Conservation (phyloP, 2,329 filamentous ascomycete genomes). For the Bipolaris cookei region DNA sequence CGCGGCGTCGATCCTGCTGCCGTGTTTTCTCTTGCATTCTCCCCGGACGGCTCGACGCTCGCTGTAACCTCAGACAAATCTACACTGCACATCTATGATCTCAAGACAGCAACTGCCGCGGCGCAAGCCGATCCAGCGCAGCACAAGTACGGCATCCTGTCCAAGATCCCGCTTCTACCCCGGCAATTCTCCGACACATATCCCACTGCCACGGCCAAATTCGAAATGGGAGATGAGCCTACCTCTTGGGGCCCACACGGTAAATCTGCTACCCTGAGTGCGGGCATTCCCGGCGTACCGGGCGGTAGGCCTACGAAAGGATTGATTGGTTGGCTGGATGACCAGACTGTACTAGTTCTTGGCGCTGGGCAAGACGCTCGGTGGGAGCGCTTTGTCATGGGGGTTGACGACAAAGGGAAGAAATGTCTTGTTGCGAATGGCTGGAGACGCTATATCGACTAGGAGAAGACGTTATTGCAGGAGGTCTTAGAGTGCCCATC, state of each 20-base stretch:
- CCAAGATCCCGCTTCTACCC: conserved; percentile 83
- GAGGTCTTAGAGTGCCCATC: not conserved
- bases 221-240: conserved; percentile 81
- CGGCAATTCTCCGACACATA: conserved; percentile 89
- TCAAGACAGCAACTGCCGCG: conserved; percentile 56
- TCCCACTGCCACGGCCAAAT: conserved; percentile 79
- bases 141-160: conserved; percentile 81
- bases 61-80: conserved; percentile 97
- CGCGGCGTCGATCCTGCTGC: conserved; percentile 87
- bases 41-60: conserved; percentile 77
- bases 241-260: conserved; percentile 36
- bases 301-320: conserved; percentile 75
- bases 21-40: conserved; percentile 88
- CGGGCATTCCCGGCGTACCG: conserved; percentile 60
- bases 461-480: not conserved
- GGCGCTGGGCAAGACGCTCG: conserved; percentile 79
- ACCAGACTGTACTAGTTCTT: conserved; percentile 75
- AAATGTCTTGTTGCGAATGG: conserved; percentile 5
- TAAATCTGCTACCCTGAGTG: conserved; percentile 47
- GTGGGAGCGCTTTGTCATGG: conserved; percentile 78
- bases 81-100: conserved; percentile 91
- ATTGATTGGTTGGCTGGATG: conserved; percentile 80
- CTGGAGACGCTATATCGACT: conserved; percentile 16
- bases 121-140: conserved; percentile 27
- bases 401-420: conserved; percentile 64